Base-by-base conservation (phyloP, 805 yeast species). In the Sugiyamaella floridensis region DNA sequence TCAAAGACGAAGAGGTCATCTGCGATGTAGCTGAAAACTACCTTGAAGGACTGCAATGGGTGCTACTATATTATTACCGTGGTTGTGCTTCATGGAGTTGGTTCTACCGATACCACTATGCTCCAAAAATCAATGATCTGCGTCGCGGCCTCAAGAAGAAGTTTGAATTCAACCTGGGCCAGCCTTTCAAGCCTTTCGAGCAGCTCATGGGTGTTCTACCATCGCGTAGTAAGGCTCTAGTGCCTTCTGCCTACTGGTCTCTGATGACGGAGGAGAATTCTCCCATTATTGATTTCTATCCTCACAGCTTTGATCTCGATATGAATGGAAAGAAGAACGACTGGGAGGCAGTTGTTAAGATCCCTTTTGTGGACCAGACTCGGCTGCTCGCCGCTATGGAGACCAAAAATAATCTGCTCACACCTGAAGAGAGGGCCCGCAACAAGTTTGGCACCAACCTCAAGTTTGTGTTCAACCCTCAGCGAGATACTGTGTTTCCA, bases 181-280 rank as follows among this genome's bases (percentile, higher is more conserved):
- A 66, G 4, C 99, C 99, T 0, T 89, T 93, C 73, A 80, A 74
- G 55, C 99, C 99, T 10, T 92, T 88, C 68, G 92, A 93, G 67
- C 99, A 93, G 72, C 77, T 93, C 62, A 93, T 92, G 99, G 92
- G 96, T 16, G 99, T 93, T 19, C 74, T 93, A 59, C 99, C 99
- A 0, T 96, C 92, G 19, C 82, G 97, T 74, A 89, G 97, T 3
- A 81, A 79, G 50, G 73, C 76, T 45, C 77, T 93, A 59, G 81
- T 93, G 63, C 98, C 99, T 1, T 66, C 75, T 7, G 80, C 81
- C 16, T 86, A 85, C 67, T 80, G 96, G 68, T 77, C 83, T 2
- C 74, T 93, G 57, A 90, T 93, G 96, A 81, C 83, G 12, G 96
- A 90, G 54, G 82, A 81, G 45, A 75, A 76, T 45, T 90, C 97